Percentiles rank a stretch among this genome's conserved stretches.
Conservation (phyloP, 1,284 basidiomycete species). For the Puccinia sorghi region DNA sequence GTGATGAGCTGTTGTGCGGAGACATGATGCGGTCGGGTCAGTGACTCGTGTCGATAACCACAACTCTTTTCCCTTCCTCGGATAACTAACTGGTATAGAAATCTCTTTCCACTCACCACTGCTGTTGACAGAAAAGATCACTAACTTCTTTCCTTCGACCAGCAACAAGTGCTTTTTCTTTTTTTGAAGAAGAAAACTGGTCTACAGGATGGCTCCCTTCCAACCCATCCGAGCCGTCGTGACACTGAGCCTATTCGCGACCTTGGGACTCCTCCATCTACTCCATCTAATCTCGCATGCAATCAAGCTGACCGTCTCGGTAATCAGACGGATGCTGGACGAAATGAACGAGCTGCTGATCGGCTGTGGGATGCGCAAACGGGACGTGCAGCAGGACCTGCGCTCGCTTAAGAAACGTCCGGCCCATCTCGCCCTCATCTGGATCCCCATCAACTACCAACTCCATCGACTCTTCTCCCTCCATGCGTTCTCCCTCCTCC, state of each 20-base stretch:
- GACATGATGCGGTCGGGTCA: too few relatives aligned
- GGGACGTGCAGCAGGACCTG: constrained; percentile 10
- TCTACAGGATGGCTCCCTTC: background rate
- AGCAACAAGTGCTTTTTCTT: too few relatives aligned
- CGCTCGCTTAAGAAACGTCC: constrained; percentile 12
- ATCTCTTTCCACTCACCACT: too few relatives aligned
- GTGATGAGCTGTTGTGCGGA: too few relatives aligned
- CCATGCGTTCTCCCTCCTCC: background rate
- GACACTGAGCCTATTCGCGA: background rate
- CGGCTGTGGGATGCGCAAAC: background rate
- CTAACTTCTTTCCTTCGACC: too few relatives aligned
- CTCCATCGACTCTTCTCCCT: constrained; percentile 5
- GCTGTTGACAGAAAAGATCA: too few relatives aligned
- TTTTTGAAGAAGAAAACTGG: too few relatives aligned
- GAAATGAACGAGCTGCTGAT: constrained; percentile 3
- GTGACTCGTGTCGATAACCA: too few relatives aligned
- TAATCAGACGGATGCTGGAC: background rate
- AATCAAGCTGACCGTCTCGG: background rate
- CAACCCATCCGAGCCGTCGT: background rate
- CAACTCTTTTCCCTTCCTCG: too few relatives aligned
- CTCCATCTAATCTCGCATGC: constrained; percentile 33
- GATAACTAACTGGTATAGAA: too few relatives aligned
- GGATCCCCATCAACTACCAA: constrained; percentile 25
- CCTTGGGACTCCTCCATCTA: constrained; percentile 3
- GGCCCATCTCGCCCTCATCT: constrained; percentile 36